A percentile compares a stretch with the other conserved stretches of the same genome.
These are phyloP conservation scores for Arctium lappa DNA, from an alignment of 129 eudicot species.

Conservation along the genomic window DNA sequence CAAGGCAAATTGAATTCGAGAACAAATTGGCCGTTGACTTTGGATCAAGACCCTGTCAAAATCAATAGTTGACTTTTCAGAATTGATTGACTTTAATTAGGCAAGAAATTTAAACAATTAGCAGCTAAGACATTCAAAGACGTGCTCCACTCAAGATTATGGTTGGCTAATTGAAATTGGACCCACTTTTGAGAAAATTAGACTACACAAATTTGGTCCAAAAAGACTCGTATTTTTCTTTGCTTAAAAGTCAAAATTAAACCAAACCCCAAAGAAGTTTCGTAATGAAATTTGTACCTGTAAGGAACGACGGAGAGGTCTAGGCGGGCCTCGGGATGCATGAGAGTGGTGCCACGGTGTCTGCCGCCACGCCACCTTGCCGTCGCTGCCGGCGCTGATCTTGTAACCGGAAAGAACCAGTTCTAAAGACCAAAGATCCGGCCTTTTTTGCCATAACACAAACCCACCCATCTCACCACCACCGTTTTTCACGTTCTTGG, in stretches of 20 bases:
- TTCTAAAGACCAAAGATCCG: constrained; percentile 91
- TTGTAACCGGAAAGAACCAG: constrained; percentile 80
- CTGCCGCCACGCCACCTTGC: constrained; percentile 96
- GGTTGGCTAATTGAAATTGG: constrained; percentile 23
- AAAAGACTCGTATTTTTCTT: constrained; percentile 14
- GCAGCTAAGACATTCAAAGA: constrained; percentile 10
- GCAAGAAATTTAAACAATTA: background rate
- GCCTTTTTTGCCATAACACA: constrained; percentile 88
- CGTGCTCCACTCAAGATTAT: constrained; percentile 25
- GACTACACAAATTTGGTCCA: background rate
- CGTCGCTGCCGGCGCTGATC: constrained; percentile 92
- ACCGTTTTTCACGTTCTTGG: constrained; percentile 45
- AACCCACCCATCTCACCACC: constrained; percentile 84
- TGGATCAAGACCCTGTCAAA: constrained; percentile 90
- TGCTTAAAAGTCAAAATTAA: constrained; percentile 20
- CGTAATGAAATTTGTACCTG: constrained; percentile 46
- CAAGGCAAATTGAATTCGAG: constrained; percentile 67
- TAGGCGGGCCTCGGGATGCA: constrained; percentile 88
- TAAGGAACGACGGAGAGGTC: constrained; percentile 93
- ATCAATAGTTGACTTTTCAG: constrained; percentile 17
- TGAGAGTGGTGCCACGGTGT: constrained; percentile 97
- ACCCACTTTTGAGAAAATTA: constrained; percentile 23
- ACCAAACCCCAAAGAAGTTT: constrained; percentile 1
- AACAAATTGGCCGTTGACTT: constrained; percentile 73
- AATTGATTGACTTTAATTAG: constrained; percentile 17